Percentiles rank a stretch among this genome's conserved stretches.
Conservation (phyloP, 495 filamentous ascomycete genomes). For the Penicillium antarcticum region DNA sequence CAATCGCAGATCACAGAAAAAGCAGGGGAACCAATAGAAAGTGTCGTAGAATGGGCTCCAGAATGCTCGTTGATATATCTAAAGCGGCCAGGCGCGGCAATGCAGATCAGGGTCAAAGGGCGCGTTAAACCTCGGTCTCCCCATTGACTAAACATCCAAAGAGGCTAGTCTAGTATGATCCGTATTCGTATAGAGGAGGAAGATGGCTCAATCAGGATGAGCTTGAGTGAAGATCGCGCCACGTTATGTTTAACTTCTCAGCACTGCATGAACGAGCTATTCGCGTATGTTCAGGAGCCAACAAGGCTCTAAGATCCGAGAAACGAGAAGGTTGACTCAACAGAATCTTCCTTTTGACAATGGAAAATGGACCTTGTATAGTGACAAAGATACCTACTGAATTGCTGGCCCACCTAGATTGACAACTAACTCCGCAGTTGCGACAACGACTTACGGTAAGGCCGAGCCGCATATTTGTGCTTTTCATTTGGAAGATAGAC, state of each 20-base stretch:
- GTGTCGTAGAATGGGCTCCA: too few relatives aligned
- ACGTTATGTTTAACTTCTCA: slow-evolving; percentile 37
- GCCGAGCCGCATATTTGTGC: background rate
- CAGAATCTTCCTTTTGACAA: slow-evolving; percentile 37
- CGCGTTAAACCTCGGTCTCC: too few relatives aligned
- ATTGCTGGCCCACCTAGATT: slow-evolving; percentile 35
- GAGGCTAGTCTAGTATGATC: slow-evolving; percentile 20
- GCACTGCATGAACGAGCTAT: slow-evolving; percentile 31
- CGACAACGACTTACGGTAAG: slow-evolving; percentile 45
- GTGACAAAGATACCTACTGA: slow-evolving; percentile 38
- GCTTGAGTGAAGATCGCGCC: slow-evolving; percentile 33
- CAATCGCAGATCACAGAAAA: too few relatives aligned
- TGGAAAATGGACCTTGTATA: slow-evolving; percentile 25
- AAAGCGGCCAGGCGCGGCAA: too few relatives aligned
- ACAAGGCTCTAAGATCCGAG: slow-evolving; percentile 22
- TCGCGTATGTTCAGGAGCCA: slow-evolving; percentile 25
- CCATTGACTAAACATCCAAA: too few relatives aligned
- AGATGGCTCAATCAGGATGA: slow-evolving; percentile 42
- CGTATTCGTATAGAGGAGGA: slow-evolving; percentile 36
- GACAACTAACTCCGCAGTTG: slow-evolving; percentile 43
- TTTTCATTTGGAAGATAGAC: slow-evolving; percentile 2
- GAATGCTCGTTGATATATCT: too few relatives aligned
- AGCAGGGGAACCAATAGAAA: too few relatives aligned
- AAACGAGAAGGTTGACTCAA: slow-evolving; percentile 45
- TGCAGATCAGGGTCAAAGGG: too few relatives aligned